Base-by-base conservation (phyloP, 1,284 basidiomycete species). In the Vanrija sp. region DNA sequence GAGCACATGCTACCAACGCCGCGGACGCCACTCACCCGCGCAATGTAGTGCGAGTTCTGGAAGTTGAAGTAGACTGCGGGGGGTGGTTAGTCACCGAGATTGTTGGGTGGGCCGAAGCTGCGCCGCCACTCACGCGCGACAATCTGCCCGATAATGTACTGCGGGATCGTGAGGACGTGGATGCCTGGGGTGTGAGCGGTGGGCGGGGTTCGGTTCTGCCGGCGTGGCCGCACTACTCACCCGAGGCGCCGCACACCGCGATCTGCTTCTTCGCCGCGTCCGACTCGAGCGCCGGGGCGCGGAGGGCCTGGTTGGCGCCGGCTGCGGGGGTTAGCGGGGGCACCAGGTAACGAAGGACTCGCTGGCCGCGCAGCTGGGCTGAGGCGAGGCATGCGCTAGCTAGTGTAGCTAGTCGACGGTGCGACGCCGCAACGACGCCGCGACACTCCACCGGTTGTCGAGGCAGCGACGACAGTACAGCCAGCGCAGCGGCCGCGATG, bases 141-240 rank as follows among this genome's bases (percentile, higher is more conserved):
- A 21, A 67, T 61, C 51, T 69, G 67, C 2, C 60, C 63, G 29
- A 76, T 53, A 49, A 74, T 68, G 54, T 70, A 76, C 42, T 65
- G 66, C n/a, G 74, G 72, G 42, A 77, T 76, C 43, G 62, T 64
- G 39, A 67, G 55, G 6, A 63, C 64, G 56, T 77, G 74, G 26
- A 76, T 72, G 23, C 75, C 75, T 61, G 39, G 15, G 28, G 28
- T 49, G 34, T 26, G 52, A 42, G 49, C 58, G 28, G 28, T 23
- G 21, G 21, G 21, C 21, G 21, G 21, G 28, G 26, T 28, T 28
- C 26, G 26, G 26, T 28, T 7, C 28, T 3, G 28, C 28, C 28
- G 57, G 15, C 52, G 19, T 28, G 26, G 7, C 28, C 28, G 10
- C 26, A 28, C 3, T 15, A 55, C 65, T 39, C 38, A 66, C 67